phyloP scores from a whole-genome alignment of 1,284 basidiomycete species.

The Boletus mariae region DNA sequence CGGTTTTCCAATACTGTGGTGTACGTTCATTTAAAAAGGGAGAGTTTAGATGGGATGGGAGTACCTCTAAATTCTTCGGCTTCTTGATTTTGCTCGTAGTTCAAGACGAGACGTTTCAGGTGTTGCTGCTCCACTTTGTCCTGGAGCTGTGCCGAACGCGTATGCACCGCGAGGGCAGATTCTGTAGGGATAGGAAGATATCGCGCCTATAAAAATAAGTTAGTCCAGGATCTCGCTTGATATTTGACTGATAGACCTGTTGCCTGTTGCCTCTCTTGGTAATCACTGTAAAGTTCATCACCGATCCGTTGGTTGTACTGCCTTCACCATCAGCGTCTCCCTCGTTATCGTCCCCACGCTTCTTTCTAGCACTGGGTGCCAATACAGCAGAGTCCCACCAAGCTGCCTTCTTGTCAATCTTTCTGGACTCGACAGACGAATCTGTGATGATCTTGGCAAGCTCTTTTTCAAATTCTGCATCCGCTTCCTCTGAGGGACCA shows the following conservation, averaged over 20 bases:
- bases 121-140: slow-evolving; percentile 95
- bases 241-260: slow-evolving; percentile 50
- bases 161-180: slow-evolving; percentile 85
- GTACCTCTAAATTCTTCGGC: slow-evolving; percentile 73
- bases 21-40: slow-evolving; percentile 4
- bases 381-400: slow-evolving; percentile 85
- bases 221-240: slow-evolving; percentile 4
- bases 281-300: slow-evolving; percentile 93
- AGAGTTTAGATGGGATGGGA: slow-evolving; percentile 1
- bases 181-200: slow-evolving; percentile 84
- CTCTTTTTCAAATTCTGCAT: slow-evolving; percentile 93
- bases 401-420: slow-evolving; percentile 80
- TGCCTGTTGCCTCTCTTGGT: slow-evolving; percentile 94
- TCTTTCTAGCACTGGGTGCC: slow-evolving; percentile 59
- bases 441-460: slow-evolving; percentile 94
- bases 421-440: slow-evolving; percentile 76
- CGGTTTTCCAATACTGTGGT: slow-evolving; percentile 62
- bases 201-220: slow-evolving; percentile 52
- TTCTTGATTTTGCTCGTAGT: slow-evolving; percentile 84
- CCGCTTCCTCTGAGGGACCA: slow-evolving; percentile 82
- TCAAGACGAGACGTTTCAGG: slow-evolving; percentile 85
- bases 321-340: slow-evolving; percentile 44
- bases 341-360: slow-evolving; percentile 52
- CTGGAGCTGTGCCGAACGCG: slow-evolving; percentile 83
- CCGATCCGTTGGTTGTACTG: slow-evolving; percentile 37